Percentiles rank a stretch among this genome's conserved stretches.
Conservation (phyloP, 306 rosid genomes). For the Astragalus glycyphyllos region DNA sequence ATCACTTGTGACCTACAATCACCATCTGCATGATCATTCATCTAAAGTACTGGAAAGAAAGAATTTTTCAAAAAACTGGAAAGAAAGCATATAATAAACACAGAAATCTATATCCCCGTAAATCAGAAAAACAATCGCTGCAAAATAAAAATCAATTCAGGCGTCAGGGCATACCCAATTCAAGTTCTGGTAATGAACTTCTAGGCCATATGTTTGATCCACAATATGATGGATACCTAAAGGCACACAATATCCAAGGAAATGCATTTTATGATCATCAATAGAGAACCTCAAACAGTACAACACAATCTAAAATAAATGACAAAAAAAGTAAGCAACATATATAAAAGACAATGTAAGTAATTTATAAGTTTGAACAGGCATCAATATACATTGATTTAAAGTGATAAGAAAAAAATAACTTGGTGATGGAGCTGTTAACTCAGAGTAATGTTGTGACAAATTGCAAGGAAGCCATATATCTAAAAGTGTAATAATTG, state of each 20-base stretch:
- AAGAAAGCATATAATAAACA: conserved; percentile 8
- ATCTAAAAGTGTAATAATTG: conserved; percentile 19
- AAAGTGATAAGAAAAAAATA: conserved; percentile 10
- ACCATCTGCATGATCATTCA: conserved; percentile 9
- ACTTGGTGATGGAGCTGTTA: conserved; percentile 20
- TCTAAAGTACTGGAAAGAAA: not conserved
- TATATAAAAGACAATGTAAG: conserved; percentile 11
- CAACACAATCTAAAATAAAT: not conserved
- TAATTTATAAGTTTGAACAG: conserved; percentile 15
- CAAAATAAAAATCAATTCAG: conserved; percentile 33
- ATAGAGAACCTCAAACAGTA: conserved; percentile 24
- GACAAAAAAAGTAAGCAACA: conserved; percentile 4
- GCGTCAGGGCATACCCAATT: conserved; percentile 63
- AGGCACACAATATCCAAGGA: conserved; percentile 46
- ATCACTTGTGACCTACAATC: conserved; percentile 29
- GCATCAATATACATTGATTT: conserved; percentile 22
- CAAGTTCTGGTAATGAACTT: conserved; percentile 80
- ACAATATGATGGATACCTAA: conserved; percentile 91
- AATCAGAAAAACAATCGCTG: conserved; percentile 33
- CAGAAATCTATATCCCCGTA: conserved; percentile 24
- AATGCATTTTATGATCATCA: conserved; percentile 14
- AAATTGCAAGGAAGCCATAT: not conserved
- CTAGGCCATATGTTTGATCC: conserved; percentile 93
- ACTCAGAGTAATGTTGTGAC: not conserved
- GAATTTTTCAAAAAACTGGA: not conserved